Evolutionary conservation across 2,329 filamentous ascomycete species (phyloP).

Genomic region (Orbilia quercus): DNA sequence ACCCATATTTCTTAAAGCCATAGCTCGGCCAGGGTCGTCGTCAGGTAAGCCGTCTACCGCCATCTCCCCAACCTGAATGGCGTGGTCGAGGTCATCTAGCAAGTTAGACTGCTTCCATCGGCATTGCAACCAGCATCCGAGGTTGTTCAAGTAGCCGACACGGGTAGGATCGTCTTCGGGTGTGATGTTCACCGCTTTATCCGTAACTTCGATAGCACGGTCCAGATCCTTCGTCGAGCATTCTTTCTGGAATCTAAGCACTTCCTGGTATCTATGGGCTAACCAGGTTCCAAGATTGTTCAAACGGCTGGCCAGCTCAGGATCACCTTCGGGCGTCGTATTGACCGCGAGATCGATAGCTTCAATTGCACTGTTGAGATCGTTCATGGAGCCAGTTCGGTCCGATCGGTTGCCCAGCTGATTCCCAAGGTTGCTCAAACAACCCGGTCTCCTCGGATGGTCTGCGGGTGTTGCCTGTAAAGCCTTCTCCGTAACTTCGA

Average conservation of each 20-base stretch:
- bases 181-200: constrained; percentile 1
- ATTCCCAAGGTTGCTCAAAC: constrained; percentile 4
- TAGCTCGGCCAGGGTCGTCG: neutral
- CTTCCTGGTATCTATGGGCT: too few relatives aligned
- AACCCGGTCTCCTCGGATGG: neutral
- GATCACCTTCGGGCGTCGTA: too few relatives aligned
- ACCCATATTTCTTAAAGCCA: constrained; percentile 1
- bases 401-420: constrained; percentile 12
- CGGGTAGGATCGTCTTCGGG: neutral
- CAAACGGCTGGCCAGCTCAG: too few relatives aligned
- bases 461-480: neutral
- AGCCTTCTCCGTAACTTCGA: constrained; percentile 4
- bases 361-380: constrained; percentile 24
- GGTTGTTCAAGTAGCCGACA: neutral
- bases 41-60: constrained; percentile 2
- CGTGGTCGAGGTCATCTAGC: constrained; percentile 8
- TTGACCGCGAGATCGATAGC: too few relatives aligned
- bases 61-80: constrained; percentile 8
- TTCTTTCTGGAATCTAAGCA: too few relatives aligned
- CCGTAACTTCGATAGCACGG: constrained; percentile 11
- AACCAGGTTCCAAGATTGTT: too few relatives aligned
- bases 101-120: constrained; percentile 9
- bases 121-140: neutral
- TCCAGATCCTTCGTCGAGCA: constrained; percentile 8
- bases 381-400: neutral